A percentile compares a stretch with the other conserved stretches of the same genome.
phyloP scores from a whole-genome alignment of 306 rosid genomes.

The Begonia peltatifolia region DNA sequence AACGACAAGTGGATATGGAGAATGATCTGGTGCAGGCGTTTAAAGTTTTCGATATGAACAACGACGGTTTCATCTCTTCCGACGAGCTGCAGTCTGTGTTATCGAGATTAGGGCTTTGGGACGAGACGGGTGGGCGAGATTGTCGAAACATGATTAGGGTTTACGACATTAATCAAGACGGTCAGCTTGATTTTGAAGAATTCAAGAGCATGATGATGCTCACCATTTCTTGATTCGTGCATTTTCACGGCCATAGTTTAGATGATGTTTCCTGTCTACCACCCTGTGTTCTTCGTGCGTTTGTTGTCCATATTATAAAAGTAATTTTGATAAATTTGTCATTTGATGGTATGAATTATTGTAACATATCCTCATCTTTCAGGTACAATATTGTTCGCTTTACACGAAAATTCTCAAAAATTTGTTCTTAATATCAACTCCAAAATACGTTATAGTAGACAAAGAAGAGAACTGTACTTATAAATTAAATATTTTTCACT shows the following conservation, averaged over 20 bases:
- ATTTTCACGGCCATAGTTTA: neutral
- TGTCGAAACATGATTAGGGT: constrained; percentile 39
- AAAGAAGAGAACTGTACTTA: too few relatives aligned
- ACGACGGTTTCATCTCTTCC: constrained; percentile 66
- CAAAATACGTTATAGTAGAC: too few relatives aligned
- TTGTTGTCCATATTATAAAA: too few relatives aligned
- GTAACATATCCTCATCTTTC: too few relatives aligned
- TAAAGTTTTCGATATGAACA: constrained; percentile 59
- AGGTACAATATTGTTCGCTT: too few relatives aligned
- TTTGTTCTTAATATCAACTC: too few relatives aligned
- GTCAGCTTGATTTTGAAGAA: constrained; percentile 71
- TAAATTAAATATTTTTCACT: too few relatives aligned
- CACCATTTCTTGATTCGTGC: constrained; percentile 11
- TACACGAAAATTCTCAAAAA: too few relatives aligned
- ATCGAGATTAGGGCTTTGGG: constrained; percentile 47
- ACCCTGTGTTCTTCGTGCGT: too few relatives aligned
- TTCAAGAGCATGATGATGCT: constrained; percentile 72
- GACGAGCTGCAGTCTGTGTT: constrained; percentile 48
- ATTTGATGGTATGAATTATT: too few relatives aligned
- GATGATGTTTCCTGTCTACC: too few relatives aligned
- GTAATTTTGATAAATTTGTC: too few relatives aligned
- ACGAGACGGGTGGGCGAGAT: constrained; percentile 26
- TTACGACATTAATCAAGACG: constrained; percentile 59
- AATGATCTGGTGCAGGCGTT: constrained; percentile 54
- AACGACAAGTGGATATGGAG: constrained; percentile 2